Evolutionary conservation across 805 yeast species (phyloP).

Genomic region (Kuraishia floccosa): DNA sequence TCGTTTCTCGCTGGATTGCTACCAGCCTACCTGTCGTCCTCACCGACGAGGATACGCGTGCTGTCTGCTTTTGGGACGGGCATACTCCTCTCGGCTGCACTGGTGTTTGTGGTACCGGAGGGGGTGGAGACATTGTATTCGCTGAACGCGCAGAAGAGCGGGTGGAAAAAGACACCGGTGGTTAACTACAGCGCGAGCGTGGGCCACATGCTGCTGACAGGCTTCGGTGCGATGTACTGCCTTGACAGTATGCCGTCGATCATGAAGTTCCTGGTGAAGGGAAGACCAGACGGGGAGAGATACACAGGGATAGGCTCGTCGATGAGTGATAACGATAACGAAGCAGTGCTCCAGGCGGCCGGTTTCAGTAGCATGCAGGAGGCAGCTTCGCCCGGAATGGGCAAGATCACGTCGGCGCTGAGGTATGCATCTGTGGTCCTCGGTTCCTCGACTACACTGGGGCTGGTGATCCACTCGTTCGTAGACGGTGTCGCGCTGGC

Average conservation of each 20-base stretch:
- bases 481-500: constrained; percentile 72
- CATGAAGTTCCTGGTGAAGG: not conserved
- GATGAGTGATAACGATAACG: not conserved
- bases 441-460: constrained; percentile 41
- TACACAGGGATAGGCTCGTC: not conserved
- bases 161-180: no score
- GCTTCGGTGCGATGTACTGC: constrained; percentile 41
- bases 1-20: constrained; percentile 17
- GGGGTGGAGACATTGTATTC: constrained; percentile 36
- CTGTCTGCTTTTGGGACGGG: constrained; percentile 49
- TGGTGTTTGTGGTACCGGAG: constrained; percentile 54
- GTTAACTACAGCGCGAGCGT: no score
- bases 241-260: constrained; percentile 32
- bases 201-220: constrained; percentile 39
- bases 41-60: constrained; percentile 17
- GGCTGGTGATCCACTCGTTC: constrained; percentile 52
- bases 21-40: constrained; percentile 12
- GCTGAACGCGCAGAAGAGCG: constrained; percentile 9
- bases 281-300: not conserved
- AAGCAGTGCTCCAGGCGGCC: not conserved
- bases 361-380: not conserved
- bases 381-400: not conserved
- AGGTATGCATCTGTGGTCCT: not conserved
- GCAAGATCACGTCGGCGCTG: not conserved
- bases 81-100: constrained; percentile 46